Evolutionary conservation across 306 rosid genomes (phyloP), one percentile per base, ranked within the genome.

Genomic region (Vigna radiata): DNA sequence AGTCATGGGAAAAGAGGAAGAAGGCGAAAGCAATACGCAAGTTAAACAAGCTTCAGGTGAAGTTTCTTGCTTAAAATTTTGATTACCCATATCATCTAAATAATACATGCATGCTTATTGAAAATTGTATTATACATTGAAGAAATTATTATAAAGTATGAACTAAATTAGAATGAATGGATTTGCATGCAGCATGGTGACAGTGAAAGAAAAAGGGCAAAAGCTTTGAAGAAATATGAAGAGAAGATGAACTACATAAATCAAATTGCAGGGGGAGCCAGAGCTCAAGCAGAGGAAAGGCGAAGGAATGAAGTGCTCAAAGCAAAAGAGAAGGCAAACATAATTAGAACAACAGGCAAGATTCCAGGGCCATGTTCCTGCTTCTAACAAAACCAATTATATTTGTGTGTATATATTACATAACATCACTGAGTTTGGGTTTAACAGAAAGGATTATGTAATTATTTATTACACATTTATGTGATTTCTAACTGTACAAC

Each of bases 1-100:
- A 43, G 36, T 54, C 88, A 29, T 92, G 99, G 99, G 99, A 92
- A 85, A 78, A 21, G 59, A 83, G 88, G 82, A 89, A 88, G 90
- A 79, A 44, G 80, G 77, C 2, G 9, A 92, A 88, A 80, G 91
- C 90, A 43, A 87, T 73, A 71, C 77, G 72, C 18, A 82, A 61
- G 73, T 74, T 82, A 13, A 78, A 86, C 29, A 83, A 48, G 65
- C 39, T 48, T 36, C 81, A 89, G 98, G 98, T 68, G 72, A 44
- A 36, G 71, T 19, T 66, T 66, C 52, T 41, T 6, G 41, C 8
- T 36, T 36, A 1, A 33, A 33, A 4, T 33, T 33, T 33, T 6
- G 37, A 6, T 33, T 33, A 33, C 17, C 1, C 70, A 5, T 11
- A 65, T 47, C 6, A 39, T 8, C 13, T n/a, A 29, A 29, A 4